These are phyloP conservation scores for Lotmaria passim DNA, from an alignment of 208 protist genomes.

Conservation along the genomic window DNA sequence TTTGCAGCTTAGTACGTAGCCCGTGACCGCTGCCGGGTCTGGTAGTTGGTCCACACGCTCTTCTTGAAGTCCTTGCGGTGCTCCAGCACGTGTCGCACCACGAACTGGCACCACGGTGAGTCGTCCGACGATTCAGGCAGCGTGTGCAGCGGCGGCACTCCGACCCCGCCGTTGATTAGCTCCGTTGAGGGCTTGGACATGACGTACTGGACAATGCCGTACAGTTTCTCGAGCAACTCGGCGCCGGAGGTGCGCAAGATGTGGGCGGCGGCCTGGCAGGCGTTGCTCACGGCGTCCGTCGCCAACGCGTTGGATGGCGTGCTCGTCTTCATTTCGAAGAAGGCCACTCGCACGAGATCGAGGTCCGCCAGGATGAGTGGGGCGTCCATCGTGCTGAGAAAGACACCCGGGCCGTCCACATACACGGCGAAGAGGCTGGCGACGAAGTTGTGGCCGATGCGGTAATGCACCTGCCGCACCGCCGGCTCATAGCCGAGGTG, in stretches of 20 bases:
- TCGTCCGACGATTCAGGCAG: conserved; percentile 51
- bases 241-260: conserved; percentile 10
- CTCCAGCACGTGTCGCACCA: conserved; percentile 56
- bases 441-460: conserved; percentile 44
- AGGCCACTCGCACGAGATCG: conserved; percentile 37
- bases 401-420: conserved; percentile 43
- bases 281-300: conserved; percentile 1
- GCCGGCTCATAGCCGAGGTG: conserved; percentile 21
- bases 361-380: conserved; percentile 50
- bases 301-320: not conserved
- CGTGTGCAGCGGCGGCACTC: conserved; percentile 52
- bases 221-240: conserved; percentile 48
- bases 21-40: conserved; percentile 6
- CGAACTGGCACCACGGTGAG: conserved; percentile 74
- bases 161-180: conserved; percentile 52
- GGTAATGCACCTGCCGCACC: conserved; percentile 35
- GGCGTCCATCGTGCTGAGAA: conserved; percentile 46
- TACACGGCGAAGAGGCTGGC: conserved; percentile 48
- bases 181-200: conserved; percentile 54
- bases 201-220: conserved; percentile 57
- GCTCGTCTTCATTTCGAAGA: conserved; percentile 16
- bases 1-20: not conserved
- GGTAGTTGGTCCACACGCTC: conserved; percentile 29
- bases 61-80: conserved; percentile 52
- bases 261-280: not conserved